Base-by-base conservation (phyloP, 2,329 filamentous ascomycete species). In the Fusarium miscanthi region DNA sequence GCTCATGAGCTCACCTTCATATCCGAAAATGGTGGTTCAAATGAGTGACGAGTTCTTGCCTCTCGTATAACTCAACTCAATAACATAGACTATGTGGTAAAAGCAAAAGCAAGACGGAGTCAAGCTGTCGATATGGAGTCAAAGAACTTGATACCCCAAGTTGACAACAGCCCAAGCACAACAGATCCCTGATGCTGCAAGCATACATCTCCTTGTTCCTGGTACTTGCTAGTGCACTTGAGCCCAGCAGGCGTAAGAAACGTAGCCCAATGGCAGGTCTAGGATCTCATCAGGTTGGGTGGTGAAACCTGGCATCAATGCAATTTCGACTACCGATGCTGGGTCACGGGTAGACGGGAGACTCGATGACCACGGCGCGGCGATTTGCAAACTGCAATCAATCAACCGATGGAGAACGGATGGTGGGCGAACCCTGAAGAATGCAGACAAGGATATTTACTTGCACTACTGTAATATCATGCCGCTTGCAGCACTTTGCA, bases 401-500 rank as follows among this genome's bases (percentile, higher is more conserved):
- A 49, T 58, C 23, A 49, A 49, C 41, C 6, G 27, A 56, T 35
- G 17, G 23, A 21, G 48, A 35, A 33, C 19, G 31, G 54, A 58
- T 54, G 58, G 69, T 75, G 74, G 69, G 69, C 46, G 67, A 77
- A 75, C 75, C 66, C 53, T 63, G 67, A 72, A 59, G 63, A 53
- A 69, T 66, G 67, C 58, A 61, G 73, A 62, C 71, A 74, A 76
- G 71, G 76, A 52, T 75, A 65, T 41, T 60, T 58, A 53, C 53
- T 63, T 70, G 69, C 71, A 76, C 60, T 70, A 53, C 35, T 27
- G 49, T 40, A 70, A 63, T 52, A 69, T 59, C 60, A 73, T 62
- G 49, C 72, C 66, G 53, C 53, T 76, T 76, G 63, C 61, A 77
- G 72, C 76, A 68, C 63, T 57, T 57, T 77, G 74, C 72, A 78